Evolutionary conservation across 352 stramenopile species (phyloP).

Genomic region (Phytophthora boehmeriae): DNA sequence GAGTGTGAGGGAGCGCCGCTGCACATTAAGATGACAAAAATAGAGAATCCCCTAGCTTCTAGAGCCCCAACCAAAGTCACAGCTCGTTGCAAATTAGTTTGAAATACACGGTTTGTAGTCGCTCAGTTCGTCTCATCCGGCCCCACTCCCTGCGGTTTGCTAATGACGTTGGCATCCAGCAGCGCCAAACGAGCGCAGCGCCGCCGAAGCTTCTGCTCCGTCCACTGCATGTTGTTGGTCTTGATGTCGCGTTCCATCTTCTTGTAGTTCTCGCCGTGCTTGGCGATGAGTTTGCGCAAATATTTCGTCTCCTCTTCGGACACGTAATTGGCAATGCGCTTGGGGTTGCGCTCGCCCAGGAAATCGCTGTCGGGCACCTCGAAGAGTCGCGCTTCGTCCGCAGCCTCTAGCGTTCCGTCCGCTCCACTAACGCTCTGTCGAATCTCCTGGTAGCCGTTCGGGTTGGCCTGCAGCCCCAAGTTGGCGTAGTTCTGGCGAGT

Average conservation of each 20-base stretch:
- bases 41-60: constrained; percentile 34
- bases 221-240: constrained; percentile 88
- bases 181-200: constrained; percentile 78
- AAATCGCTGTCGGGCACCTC: constrained; percentile 84
- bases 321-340: constrained; percentile 75
- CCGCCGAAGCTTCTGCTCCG: constrained; percentile 66
- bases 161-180: constrained; percentile 78
- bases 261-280: constrained; percentile 74
- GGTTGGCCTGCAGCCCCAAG: constrained; percentile 69
- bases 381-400: constrained; percentile 62
- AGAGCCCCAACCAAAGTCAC: constrained; percentile 6
- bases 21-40: constrained; percentile 32
- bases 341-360: constrained; percentile 74
- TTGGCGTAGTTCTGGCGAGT: constrained; percentile 83
- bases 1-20: constrained; percentile 27
- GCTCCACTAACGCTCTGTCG: constrained; percentile 50
- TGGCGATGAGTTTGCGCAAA: constrained; percentile 68
- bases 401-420: constrained; percentile 53
- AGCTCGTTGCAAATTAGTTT: constrained; percentile 28
- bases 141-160: constrained; percentile 24
- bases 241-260: constrained; percentile 87
- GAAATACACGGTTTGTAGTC: constrained; percentile 27
- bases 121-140: constrained; percentile 19
- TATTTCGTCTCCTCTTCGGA: constrained; percentile 82
- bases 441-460: constrained; percentile 64